These are phyloP conservation scores for Fonsecaea pugnacius DNA, from an alignment of 2,329 filamentous ascomycete species.

Conservation along the genomic window DNA sequence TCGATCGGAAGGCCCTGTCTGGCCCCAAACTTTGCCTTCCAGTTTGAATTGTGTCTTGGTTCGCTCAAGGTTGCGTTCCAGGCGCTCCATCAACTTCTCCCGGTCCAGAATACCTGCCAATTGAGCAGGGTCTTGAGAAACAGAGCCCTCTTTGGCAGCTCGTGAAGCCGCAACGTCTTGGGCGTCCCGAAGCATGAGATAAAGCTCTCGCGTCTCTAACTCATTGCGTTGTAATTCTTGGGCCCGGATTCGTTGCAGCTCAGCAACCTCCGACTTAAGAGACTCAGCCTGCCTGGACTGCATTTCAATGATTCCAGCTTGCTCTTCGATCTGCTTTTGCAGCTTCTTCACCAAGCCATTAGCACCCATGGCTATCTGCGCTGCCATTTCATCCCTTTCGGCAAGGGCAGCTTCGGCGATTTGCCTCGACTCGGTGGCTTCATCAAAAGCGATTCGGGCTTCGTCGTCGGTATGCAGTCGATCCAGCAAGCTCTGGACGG, in stretches of 20 bases:
- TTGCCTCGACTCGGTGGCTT: slow-evolving; percentile 85
- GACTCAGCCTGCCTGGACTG: slow-evolving; percentile 83
- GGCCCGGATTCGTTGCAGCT: slow-evolving; percentile 79
- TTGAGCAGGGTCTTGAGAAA: slow-evolving; percentile 70
- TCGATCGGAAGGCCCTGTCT: slow-evolving; percentile 86
- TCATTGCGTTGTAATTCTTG: slow-evolving; percentile 95
- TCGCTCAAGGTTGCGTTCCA: slow-evolving; percentile 93
- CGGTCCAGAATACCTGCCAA: slow-evolving; percentile 94
- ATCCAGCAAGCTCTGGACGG: slow-evolving; percentile 91
- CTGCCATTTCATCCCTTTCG: slow-evolving; percentile 92
- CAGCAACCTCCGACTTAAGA: slow-evolving; percentile 85
- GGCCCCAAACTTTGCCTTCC: slow-evolving; percentile 88
- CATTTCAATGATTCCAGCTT: slow-evolving; percentile 85
- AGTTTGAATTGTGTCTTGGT: slow-evolving; percentile 98
- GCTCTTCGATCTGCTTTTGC: slow-evolving; percentile 92
- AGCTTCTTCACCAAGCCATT: slow-evolving; percentile 92
- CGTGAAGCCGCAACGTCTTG: slow-evolving; percentile 93
- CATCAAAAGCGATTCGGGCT: slow-evolving; percentile 87
- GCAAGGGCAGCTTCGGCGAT: slow-evolving; percentile 95
- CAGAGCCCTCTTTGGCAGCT: slow-evolving; percentile 64
- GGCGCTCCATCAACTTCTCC: slow-evolving; percentile 85
- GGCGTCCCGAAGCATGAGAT: slow-evolving; percentile 96
- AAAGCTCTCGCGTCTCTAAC: slow-evolving; percentile 91
- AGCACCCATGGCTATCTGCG: slow-evolving; percentile 85
- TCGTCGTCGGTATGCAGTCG: slow-evolving; percentile 97